These are phyloP conservation scores for Sporothrix globosa DNA, from an alignment of 2,329 filamentous ascomycete species.

Conservation along the genomic window DNA sequence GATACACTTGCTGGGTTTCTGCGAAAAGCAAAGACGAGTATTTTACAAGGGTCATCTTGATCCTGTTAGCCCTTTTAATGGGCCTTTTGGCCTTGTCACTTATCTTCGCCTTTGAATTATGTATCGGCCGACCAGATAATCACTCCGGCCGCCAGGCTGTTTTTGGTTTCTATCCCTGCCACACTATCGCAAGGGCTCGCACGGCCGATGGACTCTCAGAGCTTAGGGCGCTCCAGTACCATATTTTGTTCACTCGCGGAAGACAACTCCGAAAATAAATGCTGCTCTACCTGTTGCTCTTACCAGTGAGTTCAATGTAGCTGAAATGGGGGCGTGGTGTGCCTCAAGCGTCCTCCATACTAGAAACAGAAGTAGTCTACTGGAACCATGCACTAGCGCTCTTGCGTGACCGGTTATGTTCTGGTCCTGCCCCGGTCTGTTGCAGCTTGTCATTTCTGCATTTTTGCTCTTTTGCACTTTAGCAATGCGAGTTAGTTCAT, in stretches of 20 bases:
- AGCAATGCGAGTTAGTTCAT: no score
- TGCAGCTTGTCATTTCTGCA: no score
- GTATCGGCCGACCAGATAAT: constrained; percentile 1
- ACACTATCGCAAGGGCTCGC: not conserved
- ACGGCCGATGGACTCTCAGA: not conserved
- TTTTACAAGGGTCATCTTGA: not conserved
- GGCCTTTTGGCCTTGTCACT: not conserved
- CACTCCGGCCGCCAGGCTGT: not conserved
- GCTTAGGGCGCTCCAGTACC: not conserved
- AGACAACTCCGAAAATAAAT: not conserved
- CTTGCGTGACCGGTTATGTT: no score
- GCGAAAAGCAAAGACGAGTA: not conserved
- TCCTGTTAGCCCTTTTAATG: not conserved
- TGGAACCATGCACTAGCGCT: no score
- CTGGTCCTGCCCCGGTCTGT: no score
- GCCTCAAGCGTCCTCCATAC: no score
- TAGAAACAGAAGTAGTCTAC: no score
- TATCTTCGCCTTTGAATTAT: not conserved
- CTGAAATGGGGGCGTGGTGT: no score
- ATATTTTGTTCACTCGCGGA: not conserved
- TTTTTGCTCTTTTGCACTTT: no score
- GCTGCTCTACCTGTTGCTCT: no score
- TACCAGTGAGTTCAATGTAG: no score
- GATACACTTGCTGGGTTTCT: not conserved
- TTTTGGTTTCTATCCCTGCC: not conserved